Evolutionary conservation across 176 grass and related monocot species (phyloP).

Genomic region (Aechmea fasciata): DNA sequence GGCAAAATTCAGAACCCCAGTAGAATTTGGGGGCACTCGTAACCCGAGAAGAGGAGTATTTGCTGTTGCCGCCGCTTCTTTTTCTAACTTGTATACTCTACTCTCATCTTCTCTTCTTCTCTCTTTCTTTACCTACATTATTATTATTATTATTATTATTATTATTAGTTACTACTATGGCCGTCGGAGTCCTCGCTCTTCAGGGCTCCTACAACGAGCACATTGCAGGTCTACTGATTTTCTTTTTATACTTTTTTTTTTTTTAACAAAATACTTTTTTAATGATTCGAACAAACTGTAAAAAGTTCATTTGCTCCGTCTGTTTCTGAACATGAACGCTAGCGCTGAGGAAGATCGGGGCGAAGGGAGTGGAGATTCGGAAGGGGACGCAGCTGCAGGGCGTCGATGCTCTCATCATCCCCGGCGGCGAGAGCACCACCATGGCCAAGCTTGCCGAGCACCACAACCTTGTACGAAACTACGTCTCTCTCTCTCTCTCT

Average conservation of each 20-base stretch:
- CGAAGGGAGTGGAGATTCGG: constrained; percentile 70
- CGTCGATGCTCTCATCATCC: constrained; percentile 84
- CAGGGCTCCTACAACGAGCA: constrained; percentile 99
- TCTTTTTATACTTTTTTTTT: background rate
- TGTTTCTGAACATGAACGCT: background rate
- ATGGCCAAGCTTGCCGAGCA: constrained; percentile 93
- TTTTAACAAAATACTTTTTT: background rate
- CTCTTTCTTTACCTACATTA: background rate
- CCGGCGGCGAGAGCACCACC: constrained; percentile 98
- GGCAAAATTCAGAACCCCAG: too few relatives aligned
- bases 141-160: background rate
- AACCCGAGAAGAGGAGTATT: too few relatives aligned
- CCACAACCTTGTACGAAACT: constrained; percentile 56
- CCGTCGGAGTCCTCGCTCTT: constrained; percentile 88
- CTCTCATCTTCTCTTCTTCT: background rate
- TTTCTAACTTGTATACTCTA: too few relatives aligned
- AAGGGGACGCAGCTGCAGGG: constrained; percentile 64
- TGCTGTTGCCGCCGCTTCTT: too few relatives aligned
- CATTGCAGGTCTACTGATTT: constrained; percentile 42
- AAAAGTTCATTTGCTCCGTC: background rate
- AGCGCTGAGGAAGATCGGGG: constrained; percentile 91
- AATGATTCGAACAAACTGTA: background rate
- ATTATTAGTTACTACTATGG: constrained; percentile 20
- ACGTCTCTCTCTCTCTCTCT: background rate
- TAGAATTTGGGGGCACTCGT: too few relatives aligned